phyloP scores from a whole-genome alignment of 495 filamentous ascomycete genomes.

The Aspergillus asperescens region DNA sequence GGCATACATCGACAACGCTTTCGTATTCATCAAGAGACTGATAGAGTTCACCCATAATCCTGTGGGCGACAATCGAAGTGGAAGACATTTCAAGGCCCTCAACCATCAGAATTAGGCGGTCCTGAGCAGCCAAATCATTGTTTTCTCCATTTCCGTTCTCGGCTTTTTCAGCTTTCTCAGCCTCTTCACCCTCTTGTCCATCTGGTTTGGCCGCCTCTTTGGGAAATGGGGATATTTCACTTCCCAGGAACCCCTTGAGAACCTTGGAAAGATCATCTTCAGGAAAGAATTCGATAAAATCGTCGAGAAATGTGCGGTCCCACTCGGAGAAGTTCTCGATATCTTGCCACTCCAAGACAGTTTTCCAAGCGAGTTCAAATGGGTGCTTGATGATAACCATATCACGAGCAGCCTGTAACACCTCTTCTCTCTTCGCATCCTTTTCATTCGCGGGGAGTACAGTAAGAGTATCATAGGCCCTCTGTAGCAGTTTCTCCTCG shows the following conservation, averaged over 20 bases:
- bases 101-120: conserved; percentile 72
- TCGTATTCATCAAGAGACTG: conserved; percentile 82
- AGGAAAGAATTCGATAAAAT: conserved; percentile 81
- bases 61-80: conserved; percentile 74
- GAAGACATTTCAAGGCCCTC: conserved; percentile 69
- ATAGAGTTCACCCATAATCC: conserved; percentile 81
- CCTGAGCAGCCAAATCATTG: conserved; percentile 57
- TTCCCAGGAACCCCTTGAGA: conserved; percentile 71
- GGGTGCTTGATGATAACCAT: conserved; percentile 96
- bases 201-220: conserved; percentile 26
- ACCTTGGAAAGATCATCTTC: conserved; percentile 75
- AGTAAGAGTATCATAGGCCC: conserved; percentile 69
- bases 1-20: conserved; percentile 69
- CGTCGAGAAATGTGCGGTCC: conserved; percentile 67
- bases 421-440: conserved; percentile 57
- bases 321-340: conserved; percentile 62
- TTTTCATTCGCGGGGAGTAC: conserved; percentile 63
- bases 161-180: conserved; percentile 16
- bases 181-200: conserved; percentile 23
- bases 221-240: conserved; percentile 81
- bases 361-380: conserved; percentile 83
- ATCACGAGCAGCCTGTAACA: conserved; percentile 69
- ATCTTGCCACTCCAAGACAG: conserved; percentile 85
- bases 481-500: conserved; percentile 84
- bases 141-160: conserved; percentile 27